phyloP scores from a whole-genome alignment of 139 green algal species.

The Volvox africanus region DNA sequence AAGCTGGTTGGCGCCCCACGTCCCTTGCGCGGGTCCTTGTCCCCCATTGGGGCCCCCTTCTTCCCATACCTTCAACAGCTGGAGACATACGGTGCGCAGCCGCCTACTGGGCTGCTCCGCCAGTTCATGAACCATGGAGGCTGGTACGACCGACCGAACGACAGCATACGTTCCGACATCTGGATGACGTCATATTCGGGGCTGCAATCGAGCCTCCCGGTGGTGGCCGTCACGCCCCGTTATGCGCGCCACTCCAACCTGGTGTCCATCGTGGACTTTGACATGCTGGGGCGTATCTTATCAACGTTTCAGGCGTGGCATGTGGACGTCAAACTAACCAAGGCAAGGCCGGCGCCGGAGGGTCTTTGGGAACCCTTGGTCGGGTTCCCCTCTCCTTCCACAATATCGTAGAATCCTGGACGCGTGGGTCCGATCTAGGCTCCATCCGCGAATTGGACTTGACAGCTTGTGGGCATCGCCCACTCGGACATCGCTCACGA shows the following conservation, averaged over 20 bases:
- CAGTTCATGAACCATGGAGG: slow-evolving; percentile 85
- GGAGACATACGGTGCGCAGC: slow-evolving; percentile 64
- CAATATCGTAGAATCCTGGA: background rate
- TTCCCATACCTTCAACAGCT: slow-evolving; percentile 41
- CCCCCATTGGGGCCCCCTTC: no score
- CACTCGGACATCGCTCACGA: no score
- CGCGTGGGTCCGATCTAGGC: no score
- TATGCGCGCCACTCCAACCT: slow-evolving; percentile 81
- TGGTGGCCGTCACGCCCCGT: slow-evolving; percentile 68
- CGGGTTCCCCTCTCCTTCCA: background rate
- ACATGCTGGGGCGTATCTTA: slow-evolving; percentile 78
- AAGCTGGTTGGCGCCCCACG: no score
- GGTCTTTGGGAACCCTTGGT: no score
- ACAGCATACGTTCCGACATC: slow-evolving; percentile 64
- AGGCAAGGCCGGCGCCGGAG: background rate
- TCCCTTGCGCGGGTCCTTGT: background rate
- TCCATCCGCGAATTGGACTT: no score
- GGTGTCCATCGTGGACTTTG: slow-evolving; percentile 69
- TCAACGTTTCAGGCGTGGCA: slow-evolving; percentile 78
- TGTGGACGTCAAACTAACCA: slow-evolving; percentile 49
- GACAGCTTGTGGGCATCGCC: no score
- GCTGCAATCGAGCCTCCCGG: slow-evolving; percentile 81
- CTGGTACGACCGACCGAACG: slow-evolving; percentile 80
- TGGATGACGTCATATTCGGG: slow-evolving; percentile 81
- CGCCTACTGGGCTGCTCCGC: slow-evolving; percentile 75